Evolutionary conservation across 2,329 filamentous ascomycete genomes (phyloP).

Genomic region (Fusarium veterinarium): DNA sequence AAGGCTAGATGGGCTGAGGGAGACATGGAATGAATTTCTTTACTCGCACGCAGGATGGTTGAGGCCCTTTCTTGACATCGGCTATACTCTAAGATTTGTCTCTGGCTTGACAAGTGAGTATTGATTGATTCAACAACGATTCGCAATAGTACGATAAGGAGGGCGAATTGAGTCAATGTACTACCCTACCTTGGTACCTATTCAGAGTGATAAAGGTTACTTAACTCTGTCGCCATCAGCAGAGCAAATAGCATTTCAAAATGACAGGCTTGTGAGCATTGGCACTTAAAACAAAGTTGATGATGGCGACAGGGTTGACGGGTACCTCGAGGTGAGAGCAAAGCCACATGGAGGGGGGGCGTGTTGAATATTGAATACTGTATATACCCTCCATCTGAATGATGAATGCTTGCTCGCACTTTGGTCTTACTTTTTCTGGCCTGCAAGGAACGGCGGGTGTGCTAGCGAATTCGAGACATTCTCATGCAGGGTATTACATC

Average conservation of each 20-base stretch:
- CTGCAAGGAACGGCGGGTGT: slow-evolving; percentile 22
- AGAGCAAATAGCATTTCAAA: not conserved
- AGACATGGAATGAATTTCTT: slow-evolving; percentile 19
- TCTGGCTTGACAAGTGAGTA: not conserved
- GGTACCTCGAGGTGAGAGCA: not conserved
- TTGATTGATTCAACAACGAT: not conserved
- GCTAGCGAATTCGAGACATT: slow-evolving; percentile 16
- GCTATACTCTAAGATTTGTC: not conserved
- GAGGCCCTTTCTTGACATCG: not conserved
- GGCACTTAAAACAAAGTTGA: not conserved
- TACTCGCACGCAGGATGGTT: not conserved
- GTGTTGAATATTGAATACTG: not conserved
- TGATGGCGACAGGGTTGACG: not conserved
- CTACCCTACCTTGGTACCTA: not conserved
- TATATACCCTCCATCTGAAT: not conserved
- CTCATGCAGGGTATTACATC: slow-evolving; percentile 13
- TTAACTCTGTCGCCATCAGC: not conserved
- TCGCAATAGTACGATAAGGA: not conserved
- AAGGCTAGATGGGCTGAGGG: not conserved
- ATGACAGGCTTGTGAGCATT: not conserved
- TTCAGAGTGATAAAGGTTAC: not conserved
- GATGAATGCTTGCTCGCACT: not conserved
- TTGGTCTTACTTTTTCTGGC: slow-evolving; percentile 7
- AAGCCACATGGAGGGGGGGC: slow-evolving; percentile 2
- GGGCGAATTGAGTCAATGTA: not conserved